phyloP scores from a whole-genome alignment of 148 eudicot species.

The Rhododendron mucronatum region DNA sequence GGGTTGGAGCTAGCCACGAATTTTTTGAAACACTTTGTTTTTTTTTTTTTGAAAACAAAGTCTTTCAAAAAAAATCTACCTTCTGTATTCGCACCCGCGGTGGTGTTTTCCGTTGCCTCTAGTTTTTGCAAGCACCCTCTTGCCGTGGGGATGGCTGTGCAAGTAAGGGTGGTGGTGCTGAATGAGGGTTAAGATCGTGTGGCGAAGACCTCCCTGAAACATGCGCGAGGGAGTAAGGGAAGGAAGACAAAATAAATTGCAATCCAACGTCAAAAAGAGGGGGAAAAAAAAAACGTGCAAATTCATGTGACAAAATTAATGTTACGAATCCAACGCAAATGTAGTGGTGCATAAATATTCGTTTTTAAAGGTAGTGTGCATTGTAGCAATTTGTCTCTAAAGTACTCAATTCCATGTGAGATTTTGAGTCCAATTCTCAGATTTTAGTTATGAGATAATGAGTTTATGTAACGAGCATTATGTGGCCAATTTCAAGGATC shows the following conservation, averaged over 20 bases:
- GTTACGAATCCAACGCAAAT: no score
- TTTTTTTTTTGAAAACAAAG: background rate
- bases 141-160: slow-evolving; percentile 46
- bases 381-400: no score
- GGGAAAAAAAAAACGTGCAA: background rate
- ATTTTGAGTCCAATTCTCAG: no score
- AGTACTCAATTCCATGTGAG: no score
- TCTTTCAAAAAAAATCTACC: background rate
- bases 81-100: background rate
- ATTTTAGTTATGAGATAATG: no score
- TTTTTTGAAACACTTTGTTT: background rate
- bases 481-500: no score
- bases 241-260: background rate
- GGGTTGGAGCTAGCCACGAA: background rate
- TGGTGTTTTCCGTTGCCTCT: slow-evolving; percentile 8
- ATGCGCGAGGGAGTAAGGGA: background rate
- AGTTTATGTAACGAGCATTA: no score
- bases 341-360: no score
- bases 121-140: slow-evolving; percentile 21
- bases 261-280: background rate
- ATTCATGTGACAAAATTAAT: no score
- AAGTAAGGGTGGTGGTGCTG: slow-evolving; percentile 14
- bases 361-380: no score
- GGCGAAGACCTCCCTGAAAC: slow-evolving; percentile 13
- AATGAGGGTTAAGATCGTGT: slow-evolving; percentile 4